These are phyloP conservation scores for Fusarium pseudograminearum DNA, from an alignment of 2,329 filamentous ascomycete species.

Conservation along the genomic window DNA sequence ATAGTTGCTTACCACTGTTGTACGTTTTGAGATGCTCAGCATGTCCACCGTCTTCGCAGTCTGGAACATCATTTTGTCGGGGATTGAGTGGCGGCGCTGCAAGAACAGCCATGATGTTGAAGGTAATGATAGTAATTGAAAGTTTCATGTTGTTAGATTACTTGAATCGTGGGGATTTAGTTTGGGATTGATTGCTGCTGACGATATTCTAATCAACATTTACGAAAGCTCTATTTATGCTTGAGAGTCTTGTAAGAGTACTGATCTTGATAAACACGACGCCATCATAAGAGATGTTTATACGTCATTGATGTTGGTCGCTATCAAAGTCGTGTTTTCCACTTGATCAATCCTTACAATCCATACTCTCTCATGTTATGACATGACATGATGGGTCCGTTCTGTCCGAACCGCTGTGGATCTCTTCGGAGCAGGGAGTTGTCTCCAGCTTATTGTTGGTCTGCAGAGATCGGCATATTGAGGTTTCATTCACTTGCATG, in stretches of 20 bases:
- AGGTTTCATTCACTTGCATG: neutral
- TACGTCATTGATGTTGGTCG: neutral
- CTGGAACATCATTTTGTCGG: neutral
- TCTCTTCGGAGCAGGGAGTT: neutral
- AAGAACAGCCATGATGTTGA: neutral
- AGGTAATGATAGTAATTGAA: neutral
- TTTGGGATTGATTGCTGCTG: neutral
- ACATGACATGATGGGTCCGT: neutral
- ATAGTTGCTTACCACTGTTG: neutral
- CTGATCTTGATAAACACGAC: neutral
- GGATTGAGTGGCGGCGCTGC: neutral
- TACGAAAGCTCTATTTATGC: neutral
- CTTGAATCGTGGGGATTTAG: neutral
- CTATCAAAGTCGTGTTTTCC: neutral
- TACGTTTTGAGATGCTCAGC: neutral
- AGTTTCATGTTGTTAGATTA: neutral
- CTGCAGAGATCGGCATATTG: neutral
- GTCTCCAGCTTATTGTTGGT: neutral
- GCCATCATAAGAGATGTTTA: neutral
- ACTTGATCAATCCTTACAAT: neutral
- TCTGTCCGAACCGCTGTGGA: too few relatives aligned
- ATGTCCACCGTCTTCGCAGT: neutral
- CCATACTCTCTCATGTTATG: neutral
- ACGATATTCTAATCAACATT: neutral
- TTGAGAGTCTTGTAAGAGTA: accelerated